phyloP scores from a whole-genome alignment of 768 basidiomycete genomes.

The Suillus ampliporus region DNA sequence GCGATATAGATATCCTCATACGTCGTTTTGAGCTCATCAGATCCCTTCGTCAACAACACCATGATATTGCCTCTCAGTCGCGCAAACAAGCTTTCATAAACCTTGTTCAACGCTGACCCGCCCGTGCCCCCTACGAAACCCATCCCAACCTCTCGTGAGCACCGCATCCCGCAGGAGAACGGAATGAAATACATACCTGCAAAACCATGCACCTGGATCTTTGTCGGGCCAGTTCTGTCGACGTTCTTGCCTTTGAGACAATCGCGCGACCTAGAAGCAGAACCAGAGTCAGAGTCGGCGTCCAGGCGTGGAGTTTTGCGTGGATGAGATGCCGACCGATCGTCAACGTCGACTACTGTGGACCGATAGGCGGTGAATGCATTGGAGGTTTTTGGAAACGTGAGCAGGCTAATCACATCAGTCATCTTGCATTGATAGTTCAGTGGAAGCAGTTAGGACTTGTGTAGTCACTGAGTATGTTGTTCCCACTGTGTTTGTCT shows the following conservation, averaged over 20 bases:
- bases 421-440: constrained; percentile 36
- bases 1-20: constrained; percentile 62
- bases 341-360: constrained; percentile 42
- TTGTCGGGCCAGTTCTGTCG: constrained; percentile 45
- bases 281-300: constrained; percentile 69
- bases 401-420: constrained; percentile 44
- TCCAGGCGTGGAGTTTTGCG: constrained; percentile 73
- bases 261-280: constrained; percentile 60
- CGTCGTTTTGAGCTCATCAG: constrained; percentile 47
- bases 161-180: not conserved
- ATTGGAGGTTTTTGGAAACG: constrained; percentile 56
- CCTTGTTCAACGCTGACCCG: constrained; percentile 12
- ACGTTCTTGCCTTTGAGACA: constrained; percentile 26
- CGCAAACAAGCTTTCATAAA: constrained; percentile 27
- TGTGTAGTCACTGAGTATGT: not conserved
- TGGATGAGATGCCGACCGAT: constrained; percentile 62
- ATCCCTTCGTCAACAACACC: constrained; percentile 45
- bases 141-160: not conserved
- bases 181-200: constrained; percentile 35
- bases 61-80: constrained; percentile 45
- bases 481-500: no score
- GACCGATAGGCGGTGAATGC: constrained; percentile 52
- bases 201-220: constrained; percentile 53
- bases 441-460: not conserved
- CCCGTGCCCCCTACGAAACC: not conserved